A percentile compares a stretch with the other conserved stretches of the same genome.
These are phyloP conservation scores for Prinsepia uniflora DNA, from an alignment of 306 rosid genomes.

Conservation along the genomic window DNA sequence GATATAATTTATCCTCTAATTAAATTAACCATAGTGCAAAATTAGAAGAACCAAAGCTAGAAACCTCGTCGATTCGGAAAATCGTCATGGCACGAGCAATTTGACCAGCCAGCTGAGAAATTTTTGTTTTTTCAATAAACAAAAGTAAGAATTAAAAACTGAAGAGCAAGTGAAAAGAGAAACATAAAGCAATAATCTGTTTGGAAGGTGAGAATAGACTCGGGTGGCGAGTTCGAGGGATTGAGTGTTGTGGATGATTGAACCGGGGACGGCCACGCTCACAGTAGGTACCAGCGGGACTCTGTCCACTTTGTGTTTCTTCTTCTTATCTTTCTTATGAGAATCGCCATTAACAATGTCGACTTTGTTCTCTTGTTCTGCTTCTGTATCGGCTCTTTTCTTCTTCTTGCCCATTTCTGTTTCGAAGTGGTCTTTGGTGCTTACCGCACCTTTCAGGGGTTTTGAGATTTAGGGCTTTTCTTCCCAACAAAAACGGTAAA, in stretches of 20 bases:
- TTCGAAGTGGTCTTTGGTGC: neutral
- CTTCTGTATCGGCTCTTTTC: conserved; percentile 39
- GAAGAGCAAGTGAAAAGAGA: neutral
- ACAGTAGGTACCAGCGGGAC: conserved; percentile 49
- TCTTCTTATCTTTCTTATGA: conserved; percentile 31
- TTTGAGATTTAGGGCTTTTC: neutral
- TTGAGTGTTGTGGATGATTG: conserved; percentile 83
- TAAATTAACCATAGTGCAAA: neutral
- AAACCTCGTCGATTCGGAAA: conserved; percentile 90
- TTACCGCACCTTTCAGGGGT: neutral
- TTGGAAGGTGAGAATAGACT: conserved; percentile 34
- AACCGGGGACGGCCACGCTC: conserved; percentile 79
- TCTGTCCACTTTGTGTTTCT: conserved; percentile 19
- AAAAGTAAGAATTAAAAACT: conserved; percentile 1
- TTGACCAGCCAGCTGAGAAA: conserved; percentile 83
- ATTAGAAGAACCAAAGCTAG: neutral
- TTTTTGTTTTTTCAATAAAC: neutral
- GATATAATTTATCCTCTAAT: neutral
- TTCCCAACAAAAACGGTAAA: too few species aligned
- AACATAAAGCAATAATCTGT: neutral
- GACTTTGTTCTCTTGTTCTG: conserved; percentile 16
- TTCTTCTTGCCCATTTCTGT: conserved; percentile 72
- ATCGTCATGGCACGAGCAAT: conserved; percentile 96
- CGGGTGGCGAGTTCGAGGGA: conserved; percentile 88
- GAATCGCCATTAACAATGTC: conserved; percentile 28